Evolutionary conservation across 2,329 filamentous ascomycete species (phyloP).

Genomic region (Botrytis fabae): DNA sequence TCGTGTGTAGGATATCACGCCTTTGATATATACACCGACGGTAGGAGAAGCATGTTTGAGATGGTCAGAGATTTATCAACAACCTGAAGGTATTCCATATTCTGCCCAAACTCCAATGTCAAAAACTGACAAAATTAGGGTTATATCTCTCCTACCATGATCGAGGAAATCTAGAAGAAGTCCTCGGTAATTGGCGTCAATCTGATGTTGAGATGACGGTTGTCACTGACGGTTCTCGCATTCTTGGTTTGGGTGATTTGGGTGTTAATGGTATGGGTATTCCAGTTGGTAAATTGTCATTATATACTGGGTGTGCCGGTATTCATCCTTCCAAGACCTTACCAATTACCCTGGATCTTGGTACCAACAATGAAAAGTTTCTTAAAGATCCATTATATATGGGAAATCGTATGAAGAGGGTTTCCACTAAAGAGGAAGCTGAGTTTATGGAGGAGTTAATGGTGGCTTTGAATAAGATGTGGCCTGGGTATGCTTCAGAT

Average conservation of each 20-base stretch:
- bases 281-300: conserved; percentile 75
- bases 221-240: conserved; percentile 60
- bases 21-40: conserved; percentile 61
- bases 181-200: conserved; percentile 71
- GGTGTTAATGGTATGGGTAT: conserved; percentile 83
- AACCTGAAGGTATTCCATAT: conserved; percentile 58
- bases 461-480: conserved; percentile 63
- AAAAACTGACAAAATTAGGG: conserved; percentile 31
- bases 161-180: conserved; percentile 62
- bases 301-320: conserved; percentile 84
- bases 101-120: too few species aligned
- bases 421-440: conserved; percentile 71
- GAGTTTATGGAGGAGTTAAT: conserved; percentile 76
- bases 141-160: conserved; percentile 72
- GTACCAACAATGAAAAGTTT: conserved; percentile 75
- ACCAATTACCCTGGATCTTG: conserved; percentile 80
- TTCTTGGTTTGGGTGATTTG: conserved; percentile 77
- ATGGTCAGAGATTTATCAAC: conserved; percentile 74
- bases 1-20: conserved; percentile 45
- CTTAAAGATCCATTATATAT: conserved; percentile 78
- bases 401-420: conserved; percentile 66
- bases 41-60: conserved; percentile 71
- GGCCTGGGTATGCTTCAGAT: conserved; percentile 65
- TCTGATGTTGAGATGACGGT: conserved; percentile 61
- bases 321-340: conserved; percentile 78